A percentile compares a stretch with the other conserved stretches of the same genome.
phyloP scores from a whole-genome alignment of 1,139 yeast genomes.

The Dujonia santamariae region DNA sequence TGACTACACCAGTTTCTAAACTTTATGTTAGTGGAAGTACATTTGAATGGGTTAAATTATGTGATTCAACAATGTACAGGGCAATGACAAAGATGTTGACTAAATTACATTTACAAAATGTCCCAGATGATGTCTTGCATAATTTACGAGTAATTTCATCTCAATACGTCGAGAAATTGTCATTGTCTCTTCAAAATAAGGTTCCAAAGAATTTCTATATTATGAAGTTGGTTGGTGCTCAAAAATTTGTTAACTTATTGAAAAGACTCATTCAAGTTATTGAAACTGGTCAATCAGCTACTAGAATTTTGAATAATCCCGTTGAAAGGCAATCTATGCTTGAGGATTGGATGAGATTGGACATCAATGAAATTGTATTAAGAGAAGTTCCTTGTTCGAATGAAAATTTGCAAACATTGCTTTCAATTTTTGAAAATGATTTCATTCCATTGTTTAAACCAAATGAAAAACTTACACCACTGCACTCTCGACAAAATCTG shows the following conservation, averaged over 20 bases:
- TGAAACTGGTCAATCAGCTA: conserved; percentile 57
- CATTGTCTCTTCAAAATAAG: conserved; percentile 33
- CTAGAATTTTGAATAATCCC: conserved; percentile 45
- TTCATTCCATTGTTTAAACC: conserved; percentile 36
- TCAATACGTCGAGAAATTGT: conserved; percentile 39
- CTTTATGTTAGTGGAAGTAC: conserved; percentile 52
- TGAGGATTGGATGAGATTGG: conserved; percentile 58
- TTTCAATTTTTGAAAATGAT: conserved; percentile 40
- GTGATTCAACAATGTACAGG: conserved; percentile 65
- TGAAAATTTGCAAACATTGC: conserved; percentile 27
- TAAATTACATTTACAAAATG: conserved; percentile 61
- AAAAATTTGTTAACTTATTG: conserved; percentile 54
- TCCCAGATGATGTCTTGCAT: conserved; percentile 54
- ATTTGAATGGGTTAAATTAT: conserved; percentile 59
- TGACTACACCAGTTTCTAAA: conserved; percentile 65
- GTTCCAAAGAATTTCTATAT: conserved; percentile 51
- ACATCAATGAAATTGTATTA: conserved; percentile 46
- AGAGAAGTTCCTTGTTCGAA: conserved; percentile 56
- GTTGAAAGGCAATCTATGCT: conserved; percentile 52
- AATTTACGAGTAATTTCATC: conserved; percentile 46
- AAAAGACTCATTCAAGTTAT: conserved; percentile 57
- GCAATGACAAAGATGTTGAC: conserved; percentile 61
- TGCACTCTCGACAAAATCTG: background rate
- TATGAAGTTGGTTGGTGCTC: conserved; percentile 55
- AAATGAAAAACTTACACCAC: background rate